Base-by-base conservation (phyloP, 1,139 yeast genomes). In the Yamadazyma oceani region DNA sequence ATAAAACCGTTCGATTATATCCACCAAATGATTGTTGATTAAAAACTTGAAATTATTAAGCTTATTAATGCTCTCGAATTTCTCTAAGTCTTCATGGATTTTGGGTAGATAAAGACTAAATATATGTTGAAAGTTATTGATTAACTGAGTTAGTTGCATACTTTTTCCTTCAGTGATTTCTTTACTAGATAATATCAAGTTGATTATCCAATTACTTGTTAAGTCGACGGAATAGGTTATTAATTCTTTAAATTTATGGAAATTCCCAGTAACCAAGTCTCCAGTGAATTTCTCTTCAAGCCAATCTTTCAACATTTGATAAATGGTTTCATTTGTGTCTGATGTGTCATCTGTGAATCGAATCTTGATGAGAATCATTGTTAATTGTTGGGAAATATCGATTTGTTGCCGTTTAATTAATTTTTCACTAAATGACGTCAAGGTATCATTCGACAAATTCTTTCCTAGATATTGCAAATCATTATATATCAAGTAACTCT, bases 1-100 rank as follows among this genome's bases (percentile, higher is more conserved):
- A 51, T 82, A 83, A 50, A 83, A 85, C 52, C 78, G 57, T 22
- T 78, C 84, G 72, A 83, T 73, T 34, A 89, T 88, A 31, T 80
- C 84, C 25, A 73, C 80, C 55, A 89, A 63, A 49, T 81, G 85
- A 37, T 69, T 67, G 24, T 69, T 71, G 36, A 84, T 55, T 30
- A 84, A 57, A 35, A 67, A 60, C 32, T 63, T 58, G 22, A 75
- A 55, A 50, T 78, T 79, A 11, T 54, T 54, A 29, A 78, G 51
- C 46, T 74, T 77, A 40, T 66, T 65, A 48, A 62, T 69, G 13
- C 66, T 59, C 22, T 53, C 57, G 26, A 60, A 49, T 23, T 42
- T 42, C 35, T 54, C 54, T 14, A 21, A n/a, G 14, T 42, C 42
- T 5, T 56, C 49, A 12, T 51, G 47, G 5, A 45, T 42, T 11